phyloP scores from a whole-genome alignment of 73 alveolate species.

The Tetrahymena elliotti region DNA sequence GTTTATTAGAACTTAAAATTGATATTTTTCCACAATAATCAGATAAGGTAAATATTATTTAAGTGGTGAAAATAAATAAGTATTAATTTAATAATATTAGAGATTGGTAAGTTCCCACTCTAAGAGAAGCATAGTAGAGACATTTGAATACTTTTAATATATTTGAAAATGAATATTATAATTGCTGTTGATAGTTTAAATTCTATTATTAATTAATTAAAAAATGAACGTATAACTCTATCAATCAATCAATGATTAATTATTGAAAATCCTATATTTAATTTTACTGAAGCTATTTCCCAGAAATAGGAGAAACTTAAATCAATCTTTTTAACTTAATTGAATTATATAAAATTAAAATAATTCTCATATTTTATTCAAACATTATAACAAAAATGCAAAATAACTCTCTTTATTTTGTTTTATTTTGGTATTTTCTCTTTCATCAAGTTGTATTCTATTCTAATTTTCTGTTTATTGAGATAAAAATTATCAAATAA shows the following conservation, averaged over 20 bases:
- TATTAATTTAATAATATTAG: neutral
- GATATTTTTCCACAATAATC: conserved; percentile 44
- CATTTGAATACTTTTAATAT: conserved; percentile 24
- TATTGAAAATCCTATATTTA: neutral
- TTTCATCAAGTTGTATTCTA: neutral
- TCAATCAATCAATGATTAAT: neutral
- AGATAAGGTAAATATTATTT: neutral
- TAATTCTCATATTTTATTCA: neutral
- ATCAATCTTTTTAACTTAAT: neutral
- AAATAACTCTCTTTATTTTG: neutral
- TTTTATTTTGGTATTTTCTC: neutral
- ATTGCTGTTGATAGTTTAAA: conserved; percentile 63
- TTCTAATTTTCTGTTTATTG: neutral
- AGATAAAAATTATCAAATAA: neutral
- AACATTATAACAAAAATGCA: too few relatives aligned
- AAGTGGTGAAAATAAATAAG: neutral
- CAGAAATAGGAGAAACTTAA: neutral
- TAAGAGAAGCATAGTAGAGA: conserved; percentile 24
- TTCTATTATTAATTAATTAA: too few relatives aligned
- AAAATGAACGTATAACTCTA: neutral
- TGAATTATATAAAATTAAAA: neutral
- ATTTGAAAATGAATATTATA: conserved; percentile 59
- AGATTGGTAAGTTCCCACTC: conserved; percentile 56
- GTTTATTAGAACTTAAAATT: conserved; percentile 30
- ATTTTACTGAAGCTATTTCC: neutral